Evolutionary conservation across 345 rosid genomes (phyloP).

Genomic region (Erodium maritimum): DNA sequence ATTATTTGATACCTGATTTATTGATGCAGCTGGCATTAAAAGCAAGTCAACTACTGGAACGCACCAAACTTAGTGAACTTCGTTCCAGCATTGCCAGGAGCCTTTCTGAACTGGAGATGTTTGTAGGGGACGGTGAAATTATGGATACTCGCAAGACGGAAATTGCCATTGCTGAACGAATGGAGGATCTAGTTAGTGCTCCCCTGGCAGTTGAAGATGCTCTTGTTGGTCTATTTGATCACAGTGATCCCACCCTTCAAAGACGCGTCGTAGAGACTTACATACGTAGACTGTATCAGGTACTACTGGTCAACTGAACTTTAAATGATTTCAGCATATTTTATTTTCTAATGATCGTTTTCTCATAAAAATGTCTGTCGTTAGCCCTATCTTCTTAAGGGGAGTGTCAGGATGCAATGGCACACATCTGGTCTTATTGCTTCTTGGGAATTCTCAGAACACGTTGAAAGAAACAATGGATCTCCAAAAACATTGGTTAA

Average conservation of each 20-base stretch:
- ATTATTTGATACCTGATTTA: too few species aligned
- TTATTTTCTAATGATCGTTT: slow-evolving; percentile 8
- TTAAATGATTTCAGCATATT: not conserved
- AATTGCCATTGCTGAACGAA: slow-evolving; percentile 94
- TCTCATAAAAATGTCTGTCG: slow-evolving; percentile 6
- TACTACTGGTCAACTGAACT: slow-evolving; percentile 10
- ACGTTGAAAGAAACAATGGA: slow-evolving; percentile 52
- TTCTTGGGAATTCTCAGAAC: slow-evolving; percentile 95
- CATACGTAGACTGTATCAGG: slow-evolving; percentile 92
- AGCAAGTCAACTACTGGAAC: slow-evolving; percentile 95
- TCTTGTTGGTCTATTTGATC: slow-evolving; percentile 94
- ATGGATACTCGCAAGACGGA: slow-evolving; percentile 98
- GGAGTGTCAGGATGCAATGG: slow-evolving; percentile 99
- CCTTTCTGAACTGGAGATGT: slow-evolving; percentile 97
- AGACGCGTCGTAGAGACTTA: slow-evolving; percentile 96
- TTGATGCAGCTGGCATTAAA: slow-evolving; percentile 66
- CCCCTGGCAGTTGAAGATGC: slow-evolving; percentile 99
- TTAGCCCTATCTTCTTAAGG: slow-evolving; percentile 94
- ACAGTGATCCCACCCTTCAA: slow-evolving; percentile 97
- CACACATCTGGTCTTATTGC: slow-evolving; percentile 92
- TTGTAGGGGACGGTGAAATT: slow-evolving; percentile 95
- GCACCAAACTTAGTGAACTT: slow-evolving; percentile 94
- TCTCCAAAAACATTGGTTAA: slow-evolving; percentile 46
- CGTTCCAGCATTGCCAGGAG: slow-evolving; percentile 95
- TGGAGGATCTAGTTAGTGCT: slow-evolving; percentile 91